These are phyloP conservation scores for Hypoxylon fragiforme DNA, from an alignment of 495 filamentous ascomycete species.

Conservation along the genomic window DNA sequence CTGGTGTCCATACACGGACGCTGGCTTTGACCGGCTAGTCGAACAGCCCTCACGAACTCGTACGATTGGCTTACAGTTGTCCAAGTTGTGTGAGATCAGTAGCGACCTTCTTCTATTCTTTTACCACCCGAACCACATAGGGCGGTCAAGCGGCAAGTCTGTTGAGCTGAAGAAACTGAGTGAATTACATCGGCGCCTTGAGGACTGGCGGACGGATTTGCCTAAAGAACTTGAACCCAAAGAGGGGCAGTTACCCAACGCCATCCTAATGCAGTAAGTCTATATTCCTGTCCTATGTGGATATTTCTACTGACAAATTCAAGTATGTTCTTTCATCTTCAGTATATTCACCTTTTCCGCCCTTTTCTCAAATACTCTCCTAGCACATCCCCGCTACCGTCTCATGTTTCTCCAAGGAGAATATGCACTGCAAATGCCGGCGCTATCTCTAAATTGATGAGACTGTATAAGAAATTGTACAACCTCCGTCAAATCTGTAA, in stretches of 20 bases:
- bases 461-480: slow-evolving; percentile 90
- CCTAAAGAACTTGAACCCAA: slow-evolving; percentile 86
- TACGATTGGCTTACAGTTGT: slow-evolving; percentile 80
- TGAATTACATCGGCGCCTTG: slow-evolving; percentile 85
- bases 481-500: slow-evolving; percentile 93
- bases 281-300: background rate
- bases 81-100: slow-evolving; percentile 86
- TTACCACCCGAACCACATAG: slow-evolving; percentile 75
- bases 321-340: slow-evolving; percentile 96
- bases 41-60: slow-evolving; percentile 82
- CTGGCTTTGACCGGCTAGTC: slow-evolving; percentile 67
- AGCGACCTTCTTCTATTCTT: slow-evolving; percentile 87
- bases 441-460: slow-evolving; percentile 86
- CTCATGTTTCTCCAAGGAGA: slow-evolving; percentile 87
- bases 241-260: slow-evolving; percentile 84
- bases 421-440: slow-evolving; percentile 87
- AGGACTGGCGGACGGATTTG: slow-evolving; percentile 86
- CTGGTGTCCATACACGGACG: slow-evolving; percentile 91
- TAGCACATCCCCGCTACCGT: slow-evolving; percentile 75
- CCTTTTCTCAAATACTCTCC: slow-evolving; percentile 92
- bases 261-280: slow-evolving; percentile 93
- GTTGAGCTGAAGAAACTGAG: slow-evolving; percentile 91
- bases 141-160: slow-evolving; percentile 59
- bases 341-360: slow-evolving; percentile 95
- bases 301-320: slow-evolving; percentile 14